Base-by-base conservation (phyloP, 2,329 filamentous ascomycete genomes). In the Ustulina deusta region DNA sequence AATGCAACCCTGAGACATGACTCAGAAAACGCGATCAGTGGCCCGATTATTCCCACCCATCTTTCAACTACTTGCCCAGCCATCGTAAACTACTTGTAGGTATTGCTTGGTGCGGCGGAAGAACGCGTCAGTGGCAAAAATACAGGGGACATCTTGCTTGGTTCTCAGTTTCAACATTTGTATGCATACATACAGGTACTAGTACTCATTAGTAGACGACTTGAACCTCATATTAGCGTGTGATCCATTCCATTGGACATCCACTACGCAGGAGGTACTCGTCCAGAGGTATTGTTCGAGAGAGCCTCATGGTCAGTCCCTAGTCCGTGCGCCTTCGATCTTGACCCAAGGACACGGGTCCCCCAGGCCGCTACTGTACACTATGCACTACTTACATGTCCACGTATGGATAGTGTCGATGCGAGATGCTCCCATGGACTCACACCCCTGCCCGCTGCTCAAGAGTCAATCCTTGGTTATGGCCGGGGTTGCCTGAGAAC, bases 331-430 rank as follows among this genome's bases (percentile, higher is more conserved):
- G 63, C 61, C 56, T 52, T 56, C 48, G 52, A 69, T 67, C 68
- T 69, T 22, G 68, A 68, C 68, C 68, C 68, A 63, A 34, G 51
- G 13, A 38, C 63, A 57, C 65, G 68, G 68, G 20, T 56, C 59
- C 54, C 48, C 62, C 58, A 51, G 46, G 40, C 38, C 29, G 38
- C 29, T 59, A 59, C 42, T 48, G 52, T 56, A 40, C 32, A 36
- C 27, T 32, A 20, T 49, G 46, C 46, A 49, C 22, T 27, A 27
- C 46, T 27, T 3, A 11, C 34, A 36, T 11, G 34, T 36, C 34
- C 34, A 36, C n/a, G n/a, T n/a, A n/a, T n/a, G n/a, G n/a, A n/a
- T n/a, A n/a, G n/a, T n/a, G n/a, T n/a, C n/a, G n/a, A n/a, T 32
- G 29, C 34, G 6, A 44, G 49, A 62, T 36, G 61, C 32, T 32